Percentiles rank a stretch among this genome's conserved stretches.
Conservation (phyloP, 306 rosid genomes). For the Lagenaria siceraria region DNA sequence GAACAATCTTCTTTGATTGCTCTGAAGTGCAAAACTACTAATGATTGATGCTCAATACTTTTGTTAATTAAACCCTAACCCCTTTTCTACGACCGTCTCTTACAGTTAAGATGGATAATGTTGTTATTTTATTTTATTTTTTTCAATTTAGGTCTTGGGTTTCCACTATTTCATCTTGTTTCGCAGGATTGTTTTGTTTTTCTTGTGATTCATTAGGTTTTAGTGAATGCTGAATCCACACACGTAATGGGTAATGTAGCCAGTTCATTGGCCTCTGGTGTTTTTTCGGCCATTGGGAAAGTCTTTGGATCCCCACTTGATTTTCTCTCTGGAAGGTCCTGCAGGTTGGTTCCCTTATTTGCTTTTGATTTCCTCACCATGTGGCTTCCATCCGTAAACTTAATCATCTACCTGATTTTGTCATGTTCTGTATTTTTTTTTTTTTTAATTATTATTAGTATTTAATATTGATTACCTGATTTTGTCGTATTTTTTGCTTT, state of each 20-base stretch:
- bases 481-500: not conserved
- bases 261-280: constrained; percentile 36
- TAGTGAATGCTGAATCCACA: not conserved
- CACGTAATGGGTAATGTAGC: constrained; percentile 37
- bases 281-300: constrained; percentile 31
- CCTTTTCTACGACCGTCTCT: not conserved
- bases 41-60: not conserved
- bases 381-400: not conserved
- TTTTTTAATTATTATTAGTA: not conserved
- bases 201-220: not conserved
- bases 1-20: not conserved
- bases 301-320: constrained; percentile 40
- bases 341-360: constrained; percentile 27
- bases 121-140: no score
- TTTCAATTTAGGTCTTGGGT: not conserved
- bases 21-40: not conserved
- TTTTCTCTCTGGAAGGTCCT: constrained; percentile 56
- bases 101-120: not conserved
- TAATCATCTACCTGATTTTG: not conserved
- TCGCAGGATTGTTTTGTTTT: not conserved
- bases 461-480: not conserved
- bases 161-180: not conserved
- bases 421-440: not conserved
- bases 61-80: not conserved
- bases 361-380: not conserved